phyloP scores from a whole-genome alignment of 345 rosid species.

The Ricinus communis region DNA sequence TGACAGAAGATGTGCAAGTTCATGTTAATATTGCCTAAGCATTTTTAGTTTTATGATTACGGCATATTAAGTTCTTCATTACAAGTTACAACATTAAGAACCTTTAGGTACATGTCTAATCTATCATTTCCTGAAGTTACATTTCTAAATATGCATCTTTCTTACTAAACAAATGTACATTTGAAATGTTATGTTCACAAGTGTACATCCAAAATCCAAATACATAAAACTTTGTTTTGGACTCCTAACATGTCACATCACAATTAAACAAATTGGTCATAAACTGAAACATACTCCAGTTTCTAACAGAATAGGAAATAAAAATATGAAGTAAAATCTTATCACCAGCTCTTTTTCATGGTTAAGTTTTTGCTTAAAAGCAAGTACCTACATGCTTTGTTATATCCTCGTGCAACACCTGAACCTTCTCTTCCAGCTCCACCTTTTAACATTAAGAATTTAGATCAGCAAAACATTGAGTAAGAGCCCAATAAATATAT shows the following conservation, averaged over 20 bases:
- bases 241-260: background rate
- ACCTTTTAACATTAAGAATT: conserved; percentile 43
- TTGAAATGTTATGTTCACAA: background rate
- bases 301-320: background rate
- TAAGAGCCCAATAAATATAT: background rate
- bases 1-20: background rate
- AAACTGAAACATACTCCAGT: background rate
- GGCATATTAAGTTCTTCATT: background rate
- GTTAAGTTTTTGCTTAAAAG: conserved; percentile 8
- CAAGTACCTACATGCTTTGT: conserved; percentile 69
- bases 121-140: background rate
- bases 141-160: background rate
- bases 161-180: background rate
- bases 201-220: background rate
- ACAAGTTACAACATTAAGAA: background rate
- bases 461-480: conserved; percentile 15
- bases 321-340: background rate
- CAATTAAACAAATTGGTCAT: background rate
- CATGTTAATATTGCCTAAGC: background rate
- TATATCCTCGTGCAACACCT: conserved; percentile 60
- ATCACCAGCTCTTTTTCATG: background rate
- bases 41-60: background rate
- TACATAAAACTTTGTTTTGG: background rate
- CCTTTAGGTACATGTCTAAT: background rate
- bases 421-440: conserved; percentile 67